These are phyloP conservation scores for Kregervanrija pseudodelftensis DNA, from an alignment of 805 yeast genomes.

Conservation along the genomic window DNA sequence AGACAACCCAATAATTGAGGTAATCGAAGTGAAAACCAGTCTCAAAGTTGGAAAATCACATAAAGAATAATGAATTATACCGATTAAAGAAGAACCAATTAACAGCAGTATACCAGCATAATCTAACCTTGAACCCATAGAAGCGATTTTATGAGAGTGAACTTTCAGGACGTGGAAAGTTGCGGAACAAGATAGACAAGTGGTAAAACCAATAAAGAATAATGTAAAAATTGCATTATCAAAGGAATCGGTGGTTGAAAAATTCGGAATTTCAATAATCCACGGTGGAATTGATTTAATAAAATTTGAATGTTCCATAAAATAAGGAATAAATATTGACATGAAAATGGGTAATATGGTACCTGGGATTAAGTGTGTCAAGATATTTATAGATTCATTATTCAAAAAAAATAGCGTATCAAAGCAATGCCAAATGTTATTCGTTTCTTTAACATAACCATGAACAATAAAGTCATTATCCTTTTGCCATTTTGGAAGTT, in stretches of 20 bases:
- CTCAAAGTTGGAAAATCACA: slow-evolving; percentile 36
- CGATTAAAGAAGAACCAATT: slow-evolving; percentile 40
- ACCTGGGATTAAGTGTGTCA: slow-evolving; percentile 44
- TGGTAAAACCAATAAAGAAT: slow-evolving; percentile 38
- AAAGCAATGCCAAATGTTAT: slow-evolving; percentile 32
- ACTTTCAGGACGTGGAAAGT: slow-evolving; percentile 43
- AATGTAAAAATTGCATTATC: slow-evolving; percentile 35
- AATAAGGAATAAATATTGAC: slow-evolving; percentile 18
- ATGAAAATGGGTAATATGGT: slow-evolving; percentile 23
- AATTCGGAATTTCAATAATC: slow-evolving; percentile 21
- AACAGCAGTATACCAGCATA: slow-evolving; percentile 49
- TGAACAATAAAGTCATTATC: slow-evolving; percentile 46
- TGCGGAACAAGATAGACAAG: slow-evolving; percentile 43
- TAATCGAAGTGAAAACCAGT: slow-evolving; percentile 34
- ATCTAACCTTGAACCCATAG: slow-evolving; percentile 44
- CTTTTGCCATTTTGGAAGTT: slow-evolving; percentile 48
- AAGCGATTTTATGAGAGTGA: slow-evolving; percentile 38
- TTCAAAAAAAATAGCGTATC: slow-evolving; percentile 39
- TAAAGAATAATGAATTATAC: slow-evolving; percentile 32
- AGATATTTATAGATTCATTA: slow-evolving; percentile 47
- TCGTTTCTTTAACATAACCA: slow-evolving; percentile 44
- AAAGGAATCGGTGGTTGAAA: slow-evolving; percentile 21
- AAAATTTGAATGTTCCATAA: slow-evolving; percentile 11
- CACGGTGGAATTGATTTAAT: slow-evolving; percentile 18
- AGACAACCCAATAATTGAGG: slow-evolving; percentile 46